Conservation (phyloP, 139 green algal genomes). For the Chlorella ohadii region DNA sequence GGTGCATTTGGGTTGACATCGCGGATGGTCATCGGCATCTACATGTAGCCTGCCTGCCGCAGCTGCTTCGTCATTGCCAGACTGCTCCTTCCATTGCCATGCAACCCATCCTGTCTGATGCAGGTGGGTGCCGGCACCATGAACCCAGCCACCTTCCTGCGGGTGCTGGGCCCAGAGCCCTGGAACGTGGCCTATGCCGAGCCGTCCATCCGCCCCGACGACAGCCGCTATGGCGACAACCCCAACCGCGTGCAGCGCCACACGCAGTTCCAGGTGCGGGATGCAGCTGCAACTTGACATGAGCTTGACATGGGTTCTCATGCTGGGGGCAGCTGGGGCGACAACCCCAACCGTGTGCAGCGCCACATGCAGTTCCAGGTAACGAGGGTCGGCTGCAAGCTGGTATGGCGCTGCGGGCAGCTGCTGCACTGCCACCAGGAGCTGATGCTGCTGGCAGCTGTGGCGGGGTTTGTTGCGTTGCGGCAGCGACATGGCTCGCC, state of each 20-base stretch:
- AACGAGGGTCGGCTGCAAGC: neutral
- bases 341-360: conserved; percentile 99
- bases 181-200: conserved; percentile 96
- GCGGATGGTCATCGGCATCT: no score
- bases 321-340: conserved; percentile 94
- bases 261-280: conserved; percentile 94
- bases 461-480: no score
- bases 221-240: conserved; percentile 98
- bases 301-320: no score
- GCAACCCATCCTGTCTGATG: neutral
- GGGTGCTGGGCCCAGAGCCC: conserved; percentile 92
- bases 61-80: no score
- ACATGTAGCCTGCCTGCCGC: no score
- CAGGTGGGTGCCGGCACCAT: conserved; percentile 97
- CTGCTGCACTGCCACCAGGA: no score
- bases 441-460: no score
- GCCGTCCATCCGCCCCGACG: conserved; percentile 95
- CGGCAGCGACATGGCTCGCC: no score
- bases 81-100: neutral
- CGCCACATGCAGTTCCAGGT: conserved; percentile 98
- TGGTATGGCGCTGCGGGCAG: no score
- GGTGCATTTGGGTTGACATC: no score
- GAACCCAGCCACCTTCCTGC: conserved; percentile 99
- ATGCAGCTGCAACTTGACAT: no score
- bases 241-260: conserved; percentile 98